A percentile compares a stretch with the other conserved stretches of the same genome.
These are phyloP conservation scores for Pugionium dolabratum DNA, from an alignment of 345 rosid genomes.

Conservation along the genomic window DNA sequence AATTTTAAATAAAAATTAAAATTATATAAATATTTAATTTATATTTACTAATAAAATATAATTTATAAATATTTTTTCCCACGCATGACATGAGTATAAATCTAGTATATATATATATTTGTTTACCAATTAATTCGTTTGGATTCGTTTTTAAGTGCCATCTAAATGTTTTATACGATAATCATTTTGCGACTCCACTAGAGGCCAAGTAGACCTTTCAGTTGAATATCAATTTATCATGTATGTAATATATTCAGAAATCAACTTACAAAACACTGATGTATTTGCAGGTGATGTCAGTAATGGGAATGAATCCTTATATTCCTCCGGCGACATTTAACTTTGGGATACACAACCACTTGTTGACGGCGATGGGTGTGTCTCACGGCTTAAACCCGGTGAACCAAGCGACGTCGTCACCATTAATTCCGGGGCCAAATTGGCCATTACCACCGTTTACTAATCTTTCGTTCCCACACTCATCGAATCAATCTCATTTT, in stretches of 20 bases:
- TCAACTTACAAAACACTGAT: neutral
- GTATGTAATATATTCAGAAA: constrained; percentile 12
- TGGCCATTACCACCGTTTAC: constrained; percentile 25
- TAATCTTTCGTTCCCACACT: constrained; percentile 13
- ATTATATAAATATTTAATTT: too few relatives aligned
- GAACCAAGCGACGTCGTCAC: constrained; percentile 14
- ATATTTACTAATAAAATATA: too few relatives aligned
- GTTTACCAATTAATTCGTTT: neutral
- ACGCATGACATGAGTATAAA: too few relatives aligned
- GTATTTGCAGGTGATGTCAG: constrained; percentile 32
- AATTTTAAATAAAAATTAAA: too few relatives aligned
- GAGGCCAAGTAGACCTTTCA: neutral
- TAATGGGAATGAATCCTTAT: constrained; percentile 32
- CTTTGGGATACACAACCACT: constrained; percentile 21
- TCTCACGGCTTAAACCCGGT: constrained; percentile 17
- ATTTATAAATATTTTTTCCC: too few relatives aligned
- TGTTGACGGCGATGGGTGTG: constrained; percentile 23
- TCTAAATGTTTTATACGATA: neutral
- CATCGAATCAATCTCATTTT: constrained; percentile 14
- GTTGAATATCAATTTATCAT: neutral
- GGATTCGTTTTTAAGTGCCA: neutral
- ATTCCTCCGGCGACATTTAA: constrained; percentile 8
- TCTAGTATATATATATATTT: too few relatives aligned
- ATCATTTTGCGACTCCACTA: neutral
- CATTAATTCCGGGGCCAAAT: neutral